A percentile compares a stretch with the other conserved stretches of the same genome.
phyloP scores from a whole-genome alignment of 352 stramenopile genomes.

The Elongisporangium prolatum region DNA sequence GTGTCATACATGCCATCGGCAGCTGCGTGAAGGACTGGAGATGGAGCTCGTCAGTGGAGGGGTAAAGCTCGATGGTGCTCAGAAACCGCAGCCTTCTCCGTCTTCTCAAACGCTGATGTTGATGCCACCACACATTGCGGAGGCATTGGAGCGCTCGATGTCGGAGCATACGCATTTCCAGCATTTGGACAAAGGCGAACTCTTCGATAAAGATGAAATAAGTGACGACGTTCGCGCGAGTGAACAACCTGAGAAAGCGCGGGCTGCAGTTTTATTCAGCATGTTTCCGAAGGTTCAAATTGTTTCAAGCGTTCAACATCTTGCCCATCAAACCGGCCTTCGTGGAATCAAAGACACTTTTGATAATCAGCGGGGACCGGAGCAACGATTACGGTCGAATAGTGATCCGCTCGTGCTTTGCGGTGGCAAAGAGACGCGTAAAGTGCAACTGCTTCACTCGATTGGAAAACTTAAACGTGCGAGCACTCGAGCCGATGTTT shows the following conservation, averaged over 20 bases:
- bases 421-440: slow-evolving; percentile 23
- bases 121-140: slow-evolving; percentile 71
- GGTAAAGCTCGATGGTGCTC: slow-evolving; percentile 20
- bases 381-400: slow-evolving; percentile 34
- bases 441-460: slow-evolving; percentile 19
- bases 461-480: slow-evolving; percentile 56
- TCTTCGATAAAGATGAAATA: slow-evolving; percentile 81
- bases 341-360: slow-evolving; percentile 43
- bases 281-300: slow-evolving; percentile 88
- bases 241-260: slow-evolving; percentile 51
- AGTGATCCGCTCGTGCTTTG: slow-evolving; percentile 55
- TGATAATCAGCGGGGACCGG: slow-evolving; percentile 20
- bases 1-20: slow-evolving; percentile 78
- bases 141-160: slow-evolving; percentile 57
- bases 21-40: slow-evolving; percentile 77
- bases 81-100: slow-evolving; percentile 24
- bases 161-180: slow-evolving; percentile 58
- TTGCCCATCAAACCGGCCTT: slow-evolving; percentile 64
- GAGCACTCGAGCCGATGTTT: slow-evolving; percentile 24
- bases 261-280: slow-evolving; percentile 54
- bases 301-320: slow-evolving; percentile 70
- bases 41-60: slow-evolving; percentile 52
- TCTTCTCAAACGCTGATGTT: slow-evolving; percentile 56
- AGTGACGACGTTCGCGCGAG: slow-evolving; percentile 55
- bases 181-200: slow-evolving; percentile 54